A percentile compares a stretch with the other conserved stretches of the same genome.
Conservation (phyloP, 805 yeast species). For the Suhomyces tanzawaensis region DNA sequence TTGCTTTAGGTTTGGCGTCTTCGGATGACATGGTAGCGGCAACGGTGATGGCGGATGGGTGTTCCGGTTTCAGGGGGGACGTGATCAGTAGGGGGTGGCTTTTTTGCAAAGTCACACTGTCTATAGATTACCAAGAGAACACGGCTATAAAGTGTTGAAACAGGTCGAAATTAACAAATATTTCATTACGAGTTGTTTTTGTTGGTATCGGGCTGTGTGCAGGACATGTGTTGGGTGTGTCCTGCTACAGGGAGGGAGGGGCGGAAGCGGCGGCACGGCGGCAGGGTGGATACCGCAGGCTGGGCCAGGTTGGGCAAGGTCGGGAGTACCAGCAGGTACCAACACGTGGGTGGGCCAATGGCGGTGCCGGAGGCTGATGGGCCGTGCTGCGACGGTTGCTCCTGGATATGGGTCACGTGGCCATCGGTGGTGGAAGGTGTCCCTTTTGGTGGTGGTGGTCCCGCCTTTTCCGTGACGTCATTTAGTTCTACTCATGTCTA, state of each 20-base stretch:
- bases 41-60: neutral
- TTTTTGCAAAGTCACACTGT: neutral
- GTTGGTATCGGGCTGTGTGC: slow-evolving; percentile 1
- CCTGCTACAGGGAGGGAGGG: neutral
- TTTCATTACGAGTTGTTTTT: neutral
- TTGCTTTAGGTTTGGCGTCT: slow-evolving; percentile 1
- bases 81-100: neutral
- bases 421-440: no score
- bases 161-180: slow-evolving; percentile 1
- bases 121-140: neutral
- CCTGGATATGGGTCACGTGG: no score
- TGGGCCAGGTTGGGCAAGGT: neutral
- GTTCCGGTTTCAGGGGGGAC: neutral
- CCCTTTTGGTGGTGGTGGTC: no score
- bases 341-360: neutral
- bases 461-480: no score
- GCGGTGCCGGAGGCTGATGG: no score
- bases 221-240: neutral
- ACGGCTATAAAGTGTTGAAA: neutral
- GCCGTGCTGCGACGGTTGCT: no score
- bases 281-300: no score
- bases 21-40: neutral
- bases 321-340: neutral
- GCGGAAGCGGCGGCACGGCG: neutral
- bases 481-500: no score